Base-by-base conservation (phyloP, 495 filamentous ascomycete species). In the Xylaria nigripes region DNA sequence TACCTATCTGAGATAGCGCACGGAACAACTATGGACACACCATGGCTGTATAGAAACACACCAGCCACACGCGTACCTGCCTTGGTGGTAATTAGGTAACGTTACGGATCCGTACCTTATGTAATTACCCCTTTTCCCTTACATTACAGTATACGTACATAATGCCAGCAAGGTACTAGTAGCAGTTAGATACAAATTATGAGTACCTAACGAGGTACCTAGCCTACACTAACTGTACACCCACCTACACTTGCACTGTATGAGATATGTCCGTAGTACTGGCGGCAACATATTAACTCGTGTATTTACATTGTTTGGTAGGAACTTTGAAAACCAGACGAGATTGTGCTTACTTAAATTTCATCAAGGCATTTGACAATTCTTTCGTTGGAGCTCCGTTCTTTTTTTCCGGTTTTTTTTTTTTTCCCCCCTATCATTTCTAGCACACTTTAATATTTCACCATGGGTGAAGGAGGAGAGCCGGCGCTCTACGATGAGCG, bases 401-500 rank as follows among this genome's bases (percentile, higher is more conserved):
- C 10, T 13, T 36, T 36, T 36, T 36, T 36, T 12, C 36, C 36
- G 1, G 16, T 7, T 36, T 36, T 36, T n/a, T 12, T n/a, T 40
- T 23, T 13, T 15, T 34, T 52, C 15, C 23, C 21, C 24, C 2
- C 27, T 36, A 36, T 2, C 25, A 12, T 45, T 53, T 42, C 29
- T 38, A 12, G 24, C 32, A 10, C 8, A 3, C 32, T 8, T 16
- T 16, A 38, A 32, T 25, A 12, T 4, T 29, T 42, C 45, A 58
- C 9, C 42, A 66, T 66, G 64, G 55, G 61, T 55, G 58, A 54
- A 27, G 63, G 63, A 55, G 63, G 63, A 55, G 56, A 66, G 53
- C 50, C 56, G 48, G 59, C 60, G 49, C 69, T 81, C 3, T 66
- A 78, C 19, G 81, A 94, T 30, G 81, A 85, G 54, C 82, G 89